These are phyloP conservation scores for Hypomyces perniciosus DNA, from an alignment of 2,329 filamentous ascomycete species.

Conservation along the genomic window DNA sequence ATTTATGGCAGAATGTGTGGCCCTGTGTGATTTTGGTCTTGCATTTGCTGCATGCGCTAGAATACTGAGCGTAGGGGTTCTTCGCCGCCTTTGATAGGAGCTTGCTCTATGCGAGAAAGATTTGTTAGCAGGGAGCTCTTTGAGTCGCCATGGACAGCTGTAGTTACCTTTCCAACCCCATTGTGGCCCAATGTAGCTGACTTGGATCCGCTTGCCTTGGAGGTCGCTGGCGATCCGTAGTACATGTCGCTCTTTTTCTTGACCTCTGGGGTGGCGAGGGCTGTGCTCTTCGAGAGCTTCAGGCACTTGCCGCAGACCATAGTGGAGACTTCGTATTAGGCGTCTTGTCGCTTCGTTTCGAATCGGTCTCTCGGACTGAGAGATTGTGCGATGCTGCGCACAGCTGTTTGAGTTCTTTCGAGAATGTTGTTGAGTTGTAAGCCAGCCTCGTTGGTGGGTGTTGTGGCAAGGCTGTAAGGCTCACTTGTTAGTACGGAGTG, in stretches of 20 bases:
- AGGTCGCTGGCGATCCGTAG: slow-evolving; percentile 49
- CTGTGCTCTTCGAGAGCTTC: slow-evolving; percentile 52
- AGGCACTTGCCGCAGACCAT: slow-evolving; percentile 63
- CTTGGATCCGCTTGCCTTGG: slow-evolving; percentile 34
- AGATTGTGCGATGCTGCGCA: not conserved
- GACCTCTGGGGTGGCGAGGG: slow-evolving; percentile 56
- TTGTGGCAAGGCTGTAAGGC: slow-evolving; percentile 6
- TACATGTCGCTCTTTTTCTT: slow-evolving; percentile 65
- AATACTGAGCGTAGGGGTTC: slow-evolving; percentile 60
- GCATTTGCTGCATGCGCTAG: slow-evolving; percentile 55
- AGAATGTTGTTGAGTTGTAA: not conserved
- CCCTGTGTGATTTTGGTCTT: slow-evolving; percentile 59
- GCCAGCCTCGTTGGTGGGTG: not conserved
- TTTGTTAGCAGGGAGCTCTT: not conserved
- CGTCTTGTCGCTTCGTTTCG: not conserved
- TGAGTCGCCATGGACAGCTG: not conserved
- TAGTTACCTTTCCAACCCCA: slow-evolving; percentile 52
- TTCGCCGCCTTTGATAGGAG: slow-evolving; percentile 58
- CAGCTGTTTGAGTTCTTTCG: not conserved
- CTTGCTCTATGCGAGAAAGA: slow-evolving; percentile 45
- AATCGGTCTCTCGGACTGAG: too few species aligned
- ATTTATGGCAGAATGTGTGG: slow-evolving; percentile 54
- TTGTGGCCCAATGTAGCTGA: slow-evolving; percentile 51
- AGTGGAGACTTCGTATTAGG: not conserved
- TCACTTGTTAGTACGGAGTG: too few species aligned